Evolutionary conservation across 2,329 filamentous ascomycete species (phyloP), one percentile per base, ranked within the genome.

Genomic region (Epichloe amarillans): DNA sequence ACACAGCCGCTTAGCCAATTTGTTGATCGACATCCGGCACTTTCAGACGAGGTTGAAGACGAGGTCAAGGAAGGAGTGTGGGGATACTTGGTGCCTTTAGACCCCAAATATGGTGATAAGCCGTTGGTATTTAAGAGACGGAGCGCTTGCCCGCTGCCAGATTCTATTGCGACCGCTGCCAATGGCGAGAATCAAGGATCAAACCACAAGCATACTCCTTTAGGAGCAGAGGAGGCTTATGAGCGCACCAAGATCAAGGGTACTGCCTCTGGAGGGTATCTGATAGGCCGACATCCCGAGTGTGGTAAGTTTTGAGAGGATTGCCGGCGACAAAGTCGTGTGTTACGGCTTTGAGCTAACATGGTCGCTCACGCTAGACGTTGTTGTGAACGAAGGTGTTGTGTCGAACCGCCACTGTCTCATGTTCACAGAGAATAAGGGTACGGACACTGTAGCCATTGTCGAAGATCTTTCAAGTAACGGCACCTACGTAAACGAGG

Each of bases 401-500:
- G 83, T 96, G 42, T 96, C 90, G 17, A 97, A 97, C 63, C 79
- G 90, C 4, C 86, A 90, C 66, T 88, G 83, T 56, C 69, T 87
- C 8, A 57, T 88, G 2, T 87, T 86, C 60, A 74, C 70, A 21
- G 76, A 81, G 61, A 79, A 79, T 54, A 78, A 78, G 56, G 75
- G 72, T 10, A 67, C 70, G 15, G 73, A 79, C 65, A 77, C 73
- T 57, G 75, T 80, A 41, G 91, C 88, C 8, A 78, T 97, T 12
- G 68, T 98, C 5, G 90, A 98, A 65, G 93, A 98, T 65, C 71
- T 97, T 19, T 98, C 93, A 6, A 93, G 83, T 63, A 98, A 98
- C 64, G 93, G 93, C 47, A 98, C 94, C 0, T 98, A 90, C 63
- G 84, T 98, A 59, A 97, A 97, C 62, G 89, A 96, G 60, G 84